phyloP scores from a whole-genome alignment of 257 asterid species.

The Scutellaria galericulata region DNA sequence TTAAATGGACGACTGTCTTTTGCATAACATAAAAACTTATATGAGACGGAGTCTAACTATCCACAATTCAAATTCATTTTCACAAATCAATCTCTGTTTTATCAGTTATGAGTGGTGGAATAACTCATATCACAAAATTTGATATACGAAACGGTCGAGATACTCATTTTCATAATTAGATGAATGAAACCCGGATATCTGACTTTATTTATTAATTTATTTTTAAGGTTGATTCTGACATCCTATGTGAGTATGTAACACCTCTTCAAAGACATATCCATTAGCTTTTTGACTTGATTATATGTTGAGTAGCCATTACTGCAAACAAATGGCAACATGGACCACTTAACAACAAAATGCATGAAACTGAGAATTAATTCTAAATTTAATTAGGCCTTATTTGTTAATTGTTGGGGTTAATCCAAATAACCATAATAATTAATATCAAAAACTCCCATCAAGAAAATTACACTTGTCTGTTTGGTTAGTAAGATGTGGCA shows the following conservation, averaged over 20 bases:
- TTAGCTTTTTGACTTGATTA: constrained; percentile 35
- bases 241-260: neutral
- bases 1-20: no score
- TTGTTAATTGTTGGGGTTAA: neutral
- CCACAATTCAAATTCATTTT: no score
- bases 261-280: constrained; percentile 29
- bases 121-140: no score
- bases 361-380: neutral
- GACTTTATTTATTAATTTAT: no score
- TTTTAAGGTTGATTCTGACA: neutral
- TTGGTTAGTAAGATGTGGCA: constrained; percentile 42
- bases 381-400: neutral
- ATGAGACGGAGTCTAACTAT: no score
- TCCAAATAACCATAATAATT: neutral
- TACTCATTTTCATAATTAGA: no score
- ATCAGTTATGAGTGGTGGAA: no score
- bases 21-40: no score
- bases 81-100: no score
- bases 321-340: constrained; percentile 40
- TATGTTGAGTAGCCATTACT: constrained; percentile 43
- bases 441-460: constrained; percentile 3
- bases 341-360: constrained; percentile 40
- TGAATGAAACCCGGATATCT: no score
- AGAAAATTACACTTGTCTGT: constrained; percentile 8
- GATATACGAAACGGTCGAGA: no score